Evolutionary conservation across 257 asterid genomes (phyloP), one percentile per base, ranked within the genome.

Genomic region (Solanum neorickii): DNA sequence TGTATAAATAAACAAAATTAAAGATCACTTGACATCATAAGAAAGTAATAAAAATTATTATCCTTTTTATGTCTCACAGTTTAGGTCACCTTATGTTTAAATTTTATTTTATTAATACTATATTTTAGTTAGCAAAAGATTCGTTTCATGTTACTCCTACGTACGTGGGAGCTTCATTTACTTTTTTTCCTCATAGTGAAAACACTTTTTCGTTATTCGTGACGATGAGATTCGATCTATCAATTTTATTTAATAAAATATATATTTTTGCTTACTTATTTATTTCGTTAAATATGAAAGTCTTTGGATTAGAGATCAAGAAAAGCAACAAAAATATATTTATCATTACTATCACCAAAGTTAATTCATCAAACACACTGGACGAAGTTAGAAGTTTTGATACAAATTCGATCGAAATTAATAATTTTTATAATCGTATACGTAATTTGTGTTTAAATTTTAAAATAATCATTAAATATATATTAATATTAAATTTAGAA

Each of bases 311-410:
- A 52, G 21, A 76, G 35, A 76, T 76, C 23, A 23, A 56, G 11
- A 31, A 44, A 42, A 37, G 44, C 39, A 86, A 78, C 12, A 47
- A 42, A 46, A 23, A 74, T 7, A 73, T 87, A 41, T 87, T 78
- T 84, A 96, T 94, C 96, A 77, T 70, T 69, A 29, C 3, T 12
- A 6, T 69, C 0, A 0, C 62, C 62, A 52, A 52, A 52, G 62
- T 52, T 52, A 6, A 52, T 52, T 52, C 1, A n/a, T 18, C n/a
- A 52, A 52, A 52, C 0, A 18, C 18, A 16, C 4, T 2, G 1
- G n/a, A 14, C 4, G 10, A n/a, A 52, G 10, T n/a, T 18, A 7
- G 2, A 52, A 52, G 10, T 52, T 3, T 16, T 52, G 62, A 6
- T 52, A 52, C 62, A 52, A 52, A 1, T 52, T 52, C 4, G 35